These are phyloP conservation scores for Suaeda aralocaspica DNA, from an alignment of 148 eudicot species.

Conservation along the genomic window DNA sequence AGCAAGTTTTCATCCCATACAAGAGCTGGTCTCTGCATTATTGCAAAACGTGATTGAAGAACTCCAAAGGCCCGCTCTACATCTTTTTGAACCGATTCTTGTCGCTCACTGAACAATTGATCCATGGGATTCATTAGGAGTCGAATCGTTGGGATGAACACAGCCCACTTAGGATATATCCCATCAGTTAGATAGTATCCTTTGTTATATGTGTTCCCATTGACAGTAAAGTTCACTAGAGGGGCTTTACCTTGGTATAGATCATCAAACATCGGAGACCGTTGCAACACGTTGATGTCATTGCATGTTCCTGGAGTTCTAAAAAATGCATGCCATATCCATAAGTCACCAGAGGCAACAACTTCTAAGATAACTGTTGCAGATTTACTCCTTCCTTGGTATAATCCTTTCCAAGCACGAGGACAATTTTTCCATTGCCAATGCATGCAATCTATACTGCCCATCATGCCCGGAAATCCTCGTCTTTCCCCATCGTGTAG, in stretches of 20 bases:
- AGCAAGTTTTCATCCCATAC: too few relatives aligned
- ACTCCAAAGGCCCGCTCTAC: too few relatives aligned
- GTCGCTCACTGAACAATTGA: too few relatives aligned
- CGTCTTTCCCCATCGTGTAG: conserved; percentile 8
- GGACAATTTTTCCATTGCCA: not conserved
- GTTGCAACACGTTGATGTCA: not conserved
- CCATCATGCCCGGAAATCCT: conserved; percentile 12
- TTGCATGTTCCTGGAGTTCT: not conserved
- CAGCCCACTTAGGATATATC: too few relatives aligned
- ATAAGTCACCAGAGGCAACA: not conserved
- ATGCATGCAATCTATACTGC: not conserved
- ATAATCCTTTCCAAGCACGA: not conserved
- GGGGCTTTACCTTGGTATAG: not conserved
- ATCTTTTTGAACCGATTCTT: too few relatives aligned
- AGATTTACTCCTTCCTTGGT: not conserved
- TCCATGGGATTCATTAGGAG: too few relatives aligned
- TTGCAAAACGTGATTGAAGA: too few relatives aligned
- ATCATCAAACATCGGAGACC: not conserved
- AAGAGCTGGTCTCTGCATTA: too few relatives aligned
- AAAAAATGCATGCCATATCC: not conserved
- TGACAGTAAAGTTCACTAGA: not conserved
- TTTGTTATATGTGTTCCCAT: not conserved
- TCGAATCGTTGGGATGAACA: too few relatives aligned
- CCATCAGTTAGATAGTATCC: too few relatives aligned
- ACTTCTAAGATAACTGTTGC: not conserved